These are phyloP conservation scores for Eutrema japonicum DNA, from an alignment of 345 rosid genomes.

Conservation along the genomic window DNA sequence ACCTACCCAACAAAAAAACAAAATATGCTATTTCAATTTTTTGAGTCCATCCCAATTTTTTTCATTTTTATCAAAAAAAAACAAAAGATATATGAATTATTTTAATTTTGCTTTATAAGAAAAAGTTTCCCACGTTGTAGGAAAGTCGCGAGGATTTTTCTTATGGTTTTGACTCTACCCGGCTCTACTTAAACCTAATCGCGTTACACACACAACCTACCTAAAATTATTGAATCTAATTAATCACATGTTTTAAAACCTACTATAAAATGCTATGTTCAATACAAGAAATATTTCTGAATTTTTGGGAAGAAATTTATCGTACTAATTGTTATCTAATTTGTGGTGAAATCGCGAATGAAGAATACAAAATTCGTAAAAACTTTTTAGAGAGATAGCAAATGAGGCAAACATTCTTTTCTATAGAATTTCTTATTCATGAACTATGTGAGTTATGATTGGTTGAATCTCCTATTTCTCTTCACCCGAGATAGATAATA, in stretches of 20 bases:
- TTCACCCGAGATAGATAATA: too few species aligned
- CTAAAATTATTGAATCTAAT: constrained; percentile 8
- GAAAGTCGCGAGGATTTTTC: constrained; percentile 19
- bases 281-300: not conserved
- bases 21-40: not conserved
- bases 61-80: not conserved
- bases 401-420: too few species aligned
- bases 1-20: constrained; percentile 45
- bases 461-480: too few species aligned
- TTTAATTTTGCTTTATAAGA: constrained; percentile 21
- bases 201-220: constrained; percentile 24
- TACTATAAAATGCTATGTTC: not conserved
- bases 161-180: constrained; percentile 33
- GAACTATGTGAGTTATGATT: too few species aligned
- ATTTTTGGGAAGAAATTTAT: not conserved
- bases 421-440: too few species aligned
- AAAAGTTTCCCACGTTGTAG: constrained; percentile 45
- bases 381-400: too few species aligned
- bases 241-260: not conserved
- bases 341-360: too few species aligned
- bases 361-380: too few species aligned
- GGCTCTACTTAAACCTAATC: constrained; percentile 24
- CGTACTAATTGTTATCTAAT: not conserved
- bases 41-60: too few species aligned
- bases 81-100: constrained; percentile 34